Evolutionary conservation across 2,329 filamentous ascomycete species (phyloP), one percentile per base, ranked within the genome.

Genomic region (Fusarium palustre): DNA sequence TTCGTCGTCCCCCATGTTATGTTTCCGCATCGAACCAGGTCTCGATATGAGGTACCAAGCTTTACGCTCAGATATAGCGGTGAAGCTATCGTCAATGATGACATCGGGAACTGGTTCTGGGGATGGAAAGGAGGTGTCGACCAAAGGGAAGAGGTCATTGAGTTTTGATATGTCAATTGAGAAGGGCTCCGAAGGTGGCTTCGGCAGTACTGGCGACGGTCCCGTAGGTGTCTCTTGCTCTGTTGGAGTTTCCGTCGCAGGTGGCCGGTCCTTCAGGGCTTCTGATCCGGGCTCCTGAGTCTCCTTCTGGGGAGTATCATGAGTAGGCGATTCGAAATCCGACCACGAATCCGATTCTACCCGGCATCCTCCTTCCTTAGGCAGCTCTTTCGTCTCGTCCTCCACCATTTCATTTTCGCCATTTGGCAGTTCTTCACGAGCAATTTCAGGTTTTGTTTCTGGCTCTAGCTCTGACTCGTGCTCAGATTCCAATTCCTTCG

Each of bases 21-120:
- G 84, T 61, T 85, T 86, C 8, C 87, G 82, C 69, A 85, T 82
- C 1, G 88, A 88, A 4, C 88, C 89, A 57, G 83, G 83, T 7
- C 89, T 84, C 10, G 89, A 90, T 20, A 91, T 77, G 22, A 88
- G 86, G 68, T 91, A 90, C 89, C 89, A 91, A 10, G 83, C 82
- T 71, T 87, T 90, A 49, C 89, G 87, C 76, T 91, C 84, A 4
- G 85, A 84, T 5, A 85, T 83, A 4, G 82, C 81, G 7, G 80
- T 79, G 63, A 89, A 89, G 30, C 80, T 85, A 73, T 90, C 86
- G 31, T 76, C 76, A 20, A 87, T 80, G 45, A 85, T 75, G 31
- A 80, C 76, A 31, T 87, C 85, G 1, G 85, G 77, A 0, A 87
- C 68, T 5, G 71, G 72, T 42, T 78, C 79, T 2, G 79, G 72